Percentiles rank a stretch among this genome's conserved stretches.
phyloP scores from a whole-genome alignment of 768 basidiomycete species.

The Termitomyces sp. region DNA sequence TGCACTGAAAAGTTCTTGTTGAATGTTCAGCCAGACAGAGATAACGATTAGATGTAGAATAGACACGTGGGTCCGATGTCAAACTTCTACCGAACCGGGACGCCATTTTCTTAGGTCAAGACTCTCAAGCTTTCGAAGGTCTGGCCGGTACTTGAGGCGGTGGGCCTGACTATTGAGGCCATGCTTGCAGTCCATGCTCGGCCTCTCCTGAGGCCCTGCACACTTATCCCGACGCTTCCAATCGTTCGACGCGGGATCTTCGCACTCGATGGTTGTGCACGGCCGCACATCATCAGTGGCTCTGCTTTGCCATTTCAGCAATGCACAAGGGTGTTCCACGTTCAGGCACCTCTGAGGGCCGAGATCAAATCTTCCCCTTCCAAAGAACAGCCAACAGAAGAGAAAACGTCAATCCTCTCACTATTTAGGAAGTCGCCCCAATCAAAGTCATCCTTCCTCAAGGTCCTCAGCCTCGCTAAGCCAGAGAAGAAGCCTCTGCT shows the following conservation, averaged over 20 bases:
- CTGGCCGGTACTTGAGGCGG: constrained; percentile 3
- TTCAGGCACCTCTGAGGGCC: constrained; percentile 2
- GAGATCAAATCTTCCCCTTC: constrained; percentile 1
- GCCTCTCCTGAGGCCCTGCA: constrained; percentile 7
- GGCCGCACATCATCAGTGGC: neutral
- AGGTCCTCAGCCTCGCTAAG: constrained; percentile 72
- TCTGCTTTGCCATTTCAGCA: neutral
- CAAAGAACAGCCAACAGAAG: neutral
- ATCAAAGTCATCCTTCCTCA: constrained; percentile 60
- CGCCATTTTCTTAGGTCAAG: neutral
- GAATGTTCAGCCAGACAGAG: neutral
- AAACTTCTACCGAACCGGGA: neutral
- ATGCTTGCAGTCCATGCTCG: constrained; percentile 12
- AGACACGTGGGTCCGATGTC: neutral
- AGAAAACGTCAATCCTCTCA: constrained; percentile 17
- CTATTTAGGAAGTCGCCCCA: constrained; percentile 29
- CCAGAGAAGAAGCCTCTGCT: constrained; percentile 77
- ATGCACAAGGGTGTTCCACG: constrained; percentile 5
- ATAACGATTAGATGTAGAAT: constrained; percentile 12
- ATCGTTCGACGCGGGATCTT: neutral
- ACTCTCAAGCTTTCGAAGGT: constrained; percentile 6
- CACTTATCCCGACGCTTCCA: constrained; percentile 2
- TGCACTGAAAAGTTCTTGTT: neutral
- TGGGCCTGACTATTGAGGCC: neutral
- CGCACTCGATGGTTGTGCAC: neutral